Base-by-base conservation (phyloP, 176 grass and related monocot genomes). In the Ensete glaucum region DNA sequence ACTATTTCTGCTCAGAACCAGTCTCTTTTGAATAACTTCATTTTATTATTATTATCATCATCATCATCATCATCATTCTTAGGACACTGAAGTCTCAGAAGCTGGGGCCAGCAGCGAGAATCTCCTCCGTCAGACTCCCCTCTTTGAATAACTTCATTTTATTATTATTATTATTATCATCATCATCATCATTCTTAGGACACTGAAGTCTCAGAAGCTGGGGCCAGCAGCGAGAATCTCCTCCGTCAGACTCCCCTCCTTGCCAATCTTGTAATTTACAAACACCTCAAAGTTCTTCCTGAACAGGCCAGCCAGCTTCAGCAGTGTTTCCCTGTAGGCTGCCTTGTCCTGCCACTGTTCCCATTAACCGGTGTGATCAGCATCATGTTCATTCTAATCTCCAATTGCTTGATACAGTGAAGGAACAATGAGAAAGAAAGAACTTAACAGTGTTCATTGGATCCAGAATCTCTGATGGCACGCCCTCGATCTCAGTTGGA, bases 271-370 rank as follows among this genome's bases (percentile, higher is more conserved):
- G 76, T 94, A 85, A 82, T 22, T 89, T 50, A 88, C 80, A 59
- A 94, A 99, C 81, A 99, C 95, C 84, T 91, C 88, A 64, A 99
- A 99, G 82, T 99, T 99, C 14, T 94, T 94, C 82, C 82, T 87
- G 82, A 99, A 99, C 67, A 99, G 82, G 2, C 95, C 90, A 16
- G 82, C 95, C 50, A 99, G 86, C 82, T 84, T 99, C 53, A 99
- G 73, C 72, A 94, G 82, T 60, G 90, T 99, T 73, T 99, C 90
- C 67, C 79, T 86, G 82, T 99, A 91, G 11, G 86, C 84, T n/a
- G 69, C 85, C 84, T 91, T 94, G 68, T 99, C 86, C 12, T 73
- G 73, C 95, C 95, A 99, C 95, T 99, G 85, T 53, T 19, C 23
- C 23, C 48, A 53, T 1, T 73, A 67, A 12, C 13, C 23, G 11